These are phyloP conservation scores for Daldinia loculata DNA, from an alignment of 495 filamentous ascomycete species.

Conservation along the genomic window DNA sequence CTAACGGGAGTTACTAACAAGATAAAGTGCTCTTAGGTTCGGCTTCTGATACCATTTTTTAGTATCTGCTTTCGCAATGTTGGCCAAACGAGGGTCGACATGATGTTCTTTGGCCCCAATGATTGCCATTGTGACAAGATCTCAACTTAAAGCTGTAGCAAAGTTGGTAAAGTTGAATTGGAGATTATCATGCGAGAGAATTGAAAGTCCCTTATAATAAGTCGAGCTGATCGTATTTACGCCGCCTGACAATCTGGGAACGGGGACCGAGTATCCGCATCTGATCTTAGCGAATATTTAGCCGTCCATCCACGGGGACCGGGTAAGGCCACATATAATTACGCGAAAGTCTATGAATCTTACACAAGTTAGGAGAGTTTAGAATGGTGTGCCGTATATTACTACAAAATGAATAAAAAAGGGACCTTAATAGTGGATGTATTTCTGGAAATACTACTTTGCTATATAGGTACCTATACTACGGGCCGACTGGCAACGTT, in stretches of 20 bases:
- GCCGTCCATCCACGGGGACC: slow-evolving; percentile 16
- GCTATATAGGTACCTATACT: background rate
- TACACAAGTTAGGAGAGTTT: background rate
- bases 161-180: background rate
- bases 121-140: slow-evolving; percentile 35
- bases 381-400: background rate
- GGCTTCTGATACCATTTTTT: slow-evolving; percentile 64
- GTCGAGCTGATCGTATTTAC: background rate
- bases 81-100: slow-evolving; percentile 35
- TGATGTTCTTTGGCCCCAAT: slow-evolving; percentile 37
- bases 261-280: slow-evolving; percentile 31
- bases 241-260: slow-evolving; percentile 19
- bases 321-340: background rate
- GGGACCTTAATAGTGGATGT: background rate
- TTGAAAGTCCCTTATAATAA: background rate
- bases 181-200: background rate
- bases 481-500: background rate
- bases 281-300: slow-evolving; percentile 35
- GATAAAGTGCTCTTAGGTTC: slow-evolving; percentile 62
- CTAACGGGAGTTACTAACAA: slow-evolving; percentile 30
- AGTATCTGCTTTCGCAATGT: slow-evolving; percentile 51
- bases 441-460: background rate
- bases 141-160: background rate
- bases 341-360: background rate
- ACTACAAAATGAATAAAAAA: background rate